Conservation (phyloP, 169 alveolate genomes). For the Nephromyces sp. region DNA sequence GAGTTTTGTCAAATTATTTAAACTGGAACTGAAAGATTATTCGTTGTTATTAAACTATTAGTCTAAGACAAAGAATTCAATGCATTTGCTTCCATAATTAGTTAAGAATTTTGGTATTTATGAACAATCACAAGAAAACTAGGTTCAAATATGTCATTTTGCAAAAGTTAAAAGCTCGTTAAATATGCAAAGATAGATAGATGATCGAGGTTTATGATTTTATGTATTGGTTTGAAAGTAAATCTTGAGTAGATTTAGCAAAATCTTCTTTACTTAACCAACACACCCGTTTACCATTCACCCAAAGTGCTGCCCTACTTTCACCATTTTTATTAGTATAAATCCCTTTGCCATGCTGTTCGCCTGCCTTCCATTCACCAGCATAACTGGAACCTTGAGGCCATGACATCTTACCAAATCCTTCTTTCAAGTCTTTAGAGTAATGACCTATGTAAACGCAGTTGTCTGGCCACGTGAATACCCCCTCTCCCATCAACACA, state of each 20-base stretch:
- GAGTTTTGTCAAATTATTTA: too few relatives aligned
- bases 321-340: slow-evolving; percentile 30
- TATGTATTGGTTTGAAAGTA: too few relatives aligned
- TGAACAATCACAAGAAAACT: too few relatives aligned
- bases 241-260: neutral
- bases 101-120: too few relatives aligned
- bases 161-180: too few relatives aligned
- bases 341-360: slow-evolving; percentile 40
- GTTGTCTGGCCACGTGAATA: slow-evolving; percentile 64
- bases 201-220: too few relatives aligned
- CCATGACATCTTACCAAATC: slow-evolving; percentile 58
- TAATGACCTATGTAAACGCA: slow-evolving; percentile 63
- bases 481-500: slow-evolving; percentile 73
- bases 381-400: slow-evolving; percentile 22
- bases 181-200: too few relatives aligned
- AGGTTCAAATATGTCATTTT: too few relatives aligned
- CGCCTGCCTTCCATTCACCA: slow-evolving; percentile 48
- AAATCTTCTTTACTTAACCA: slow-evolving; percentile 13
- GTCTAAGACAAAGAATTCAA: too few relatives aligned
- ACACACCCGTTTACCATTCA: slow-evolving; percentile 4
- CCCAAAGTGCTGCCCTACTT: slow-evolving; percentile 20
- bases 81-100: too few relatives aligned
- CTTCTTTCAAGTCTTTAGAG: slow-evolving; percentile 64
- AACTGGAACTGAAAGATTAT: too few relatives aligned
- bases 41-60: too few relatives aligned